Evolutionary conservation across 2,329 filamentous ascomycete species (phyloP).

Genomic region (Ophiostoma tasmaniense): DNA sequence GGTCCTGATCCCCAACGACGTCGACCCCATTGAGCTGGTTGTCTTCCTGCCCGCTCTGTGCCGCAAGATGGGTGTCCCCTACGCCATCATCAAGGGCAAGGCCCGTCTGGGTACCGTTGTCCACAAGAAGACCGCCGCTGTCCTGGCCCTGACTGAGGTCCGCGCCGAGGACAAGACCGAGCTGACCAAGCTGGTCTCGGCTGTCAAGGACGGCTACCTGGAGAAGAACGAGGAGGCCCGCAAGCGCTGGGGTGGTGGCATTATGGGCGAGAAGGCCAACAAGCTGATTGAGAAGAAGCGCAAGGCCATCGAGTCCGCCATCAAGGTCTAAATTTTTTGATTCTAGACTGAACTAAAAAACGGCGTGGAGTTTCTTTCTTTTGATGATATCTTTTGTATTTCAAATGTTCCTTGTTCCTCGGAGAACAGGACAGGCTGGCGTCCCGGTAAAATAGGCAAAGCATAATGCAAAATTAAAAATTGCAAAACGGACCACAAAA

Average conservation of each 20-base stretch:
- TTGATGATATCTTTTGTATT: conserved; percentile 12
- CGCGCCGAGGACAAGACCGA: conserved; percentile 97
- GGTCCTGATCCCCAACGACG: conserved; percentile 98
- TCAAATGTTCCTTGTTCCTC: background rate
- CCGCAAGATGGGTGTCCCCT: conserved; percentile 99
- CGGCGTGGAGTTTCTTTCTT: background rate
- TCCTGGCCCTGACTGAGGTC: conserved; percentile 92
- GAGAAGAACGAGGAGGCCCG: conserved; percentile 89
- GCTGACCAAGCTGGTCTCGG: conserved; percentile 89
- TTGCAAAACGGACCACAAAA: conserved; percentile 16
- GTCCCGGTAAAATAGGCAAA: conserved; percentile 15
- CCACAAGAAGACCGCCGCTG: conserved; percentile 99
- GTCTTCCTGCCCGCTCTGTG: conserved; percentile 98
- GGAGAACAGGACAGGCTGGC: conserved; percentile 10
- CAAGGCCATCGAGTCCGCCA: conserved; percentile 87
- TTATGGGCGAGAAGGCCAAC: conserved; percentile 95
- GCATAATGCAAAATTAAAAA: conserved; percentile 15
- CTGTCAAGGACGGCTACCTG: conserved; percentile 96
- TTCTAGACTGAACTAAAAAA: background rate
- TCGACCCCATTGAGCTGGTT: conserved; percentile 98
- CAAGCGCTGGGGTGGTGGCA: conserved; percentile 97
- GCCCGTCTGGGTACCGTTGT: conserved; percentile 96
- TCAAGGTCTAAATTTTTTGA: conserved; percentile 75
- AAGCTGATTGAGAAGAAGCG: conserved; percentile 71
- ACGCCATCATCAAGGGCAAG: conserved; percentile 99